Evolutionary conservation across 1,284 basidiomycete species (phyloP).

Genomic region (Xerocomus amazonicus): DNA sequence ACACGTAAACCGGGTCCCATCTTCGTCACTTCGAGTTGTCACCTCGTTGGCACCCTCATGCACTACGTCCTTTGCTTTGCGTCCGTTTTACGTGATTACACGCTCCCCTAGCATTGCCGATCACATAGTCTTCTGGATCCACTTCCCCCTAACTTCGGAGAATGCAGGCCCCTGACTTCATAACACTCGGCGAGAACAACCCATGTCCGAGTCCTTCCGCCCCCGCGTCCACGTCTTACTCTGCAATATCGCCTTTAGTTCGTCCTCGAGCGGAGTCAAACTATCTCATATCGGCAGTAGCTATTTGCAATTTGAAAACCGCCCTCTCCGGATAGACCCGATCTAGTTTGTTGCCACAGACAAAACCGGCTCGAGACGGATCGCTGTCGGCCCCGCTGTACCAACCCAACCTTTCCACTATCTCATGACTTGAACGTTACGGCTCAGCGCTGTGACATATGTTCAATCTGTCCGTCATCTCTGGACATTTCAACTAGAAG

Average conservation of each 20-base stretch:
- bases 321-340: neutral
- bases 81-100: neutral
- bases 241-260: neutral
- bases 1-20: neutral
- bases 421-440: neutral
- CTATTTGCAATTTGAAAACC: constrained; percentile 1
- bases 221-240: neutral
- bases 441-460: neutral
- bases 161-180: neutral
- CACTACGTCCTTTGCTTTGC: neutral
- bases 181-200: neutral
- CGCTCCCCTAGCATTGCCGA: neutral
- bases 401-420: neutral
- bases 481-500: neutral
- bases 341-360: neutral
- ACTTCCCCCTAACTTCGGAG: neutral
- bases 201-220: neutral
- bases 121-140: neutral
- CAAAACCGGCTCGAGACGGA: neutral
- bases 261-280: neutral
- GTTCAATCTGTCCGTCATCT: neutral
- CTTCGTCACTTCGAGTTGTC: neutral
- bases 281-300: neutral
- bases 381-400: neutral
- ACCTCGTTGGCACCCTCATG: neutral